A percentile compares a stretch with the other conserved stretches of the same genome.
phyloP scores from a whole-genome alignment of 2,329 filamentous ascomycete genomes.

The Fusarium foetens region DNA sequence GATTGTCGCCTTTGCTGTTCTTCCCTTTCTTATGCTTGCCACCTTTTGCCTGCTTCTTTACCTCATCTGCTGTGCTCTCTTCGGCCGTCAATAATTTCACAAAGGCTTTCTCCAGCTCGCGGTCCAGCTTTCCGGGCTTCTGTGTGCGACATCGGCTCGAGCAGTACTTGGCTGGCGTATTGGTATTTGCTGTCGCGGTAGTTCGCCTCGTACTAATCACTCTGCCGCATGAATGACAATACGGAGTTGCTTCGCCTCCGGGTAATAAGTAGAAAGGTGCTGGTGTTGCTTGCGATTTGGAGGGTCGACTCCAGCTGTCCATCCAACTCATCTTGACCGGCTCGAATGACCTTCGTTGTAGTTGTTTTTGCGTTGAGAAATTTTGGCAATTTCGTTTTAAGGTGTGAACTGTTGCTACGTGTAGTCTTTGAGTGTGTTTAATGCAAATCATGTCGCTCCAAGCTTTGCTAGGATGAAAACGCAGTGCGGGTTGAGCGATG shows the following conservation, averaged over 20 bases:
- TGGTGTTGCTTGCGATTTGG: constrained; percentile 56
- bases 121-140: constrained; percentile 61
- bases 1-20: constrained; percentile 49
- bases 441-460: not conserved
- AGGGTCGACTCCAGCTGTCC: constrained; percentile 54
- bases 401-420: accelerated
- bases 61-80: not conserved
- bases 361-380: not conserved
- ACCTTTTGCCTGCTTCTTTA: constrained; percentile 46
- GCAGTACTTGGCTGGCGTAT: constrained; percentile 61
- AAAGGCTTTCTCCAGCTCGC: constrained; percentile 63
- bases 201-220: constrained; percentile 57
- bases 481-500: not conserved
- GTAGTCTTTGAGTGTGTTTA: accelerated
- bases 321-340: constrained; percentile 53
- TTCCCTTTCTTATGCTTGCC: constrained; percentile 54
- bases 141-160: constrained; percentile 63
- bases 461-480: not conserved
- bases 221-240: constrained; percentile 67
- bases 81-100: constrained; percentile 47
- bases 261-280: constrained; percentile 64
- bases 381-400: accelerated
- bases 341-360: not conserved
- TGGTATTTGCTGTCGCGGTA: constrained; percentile 41
- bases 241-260: constrained; percentile 59